Percentiles rank a stretch among this genome's conserved stretches.
phyloP scores from a whole-genome alignment of 352 stramenopile species.

The Pythium myriotylum region DNA sequence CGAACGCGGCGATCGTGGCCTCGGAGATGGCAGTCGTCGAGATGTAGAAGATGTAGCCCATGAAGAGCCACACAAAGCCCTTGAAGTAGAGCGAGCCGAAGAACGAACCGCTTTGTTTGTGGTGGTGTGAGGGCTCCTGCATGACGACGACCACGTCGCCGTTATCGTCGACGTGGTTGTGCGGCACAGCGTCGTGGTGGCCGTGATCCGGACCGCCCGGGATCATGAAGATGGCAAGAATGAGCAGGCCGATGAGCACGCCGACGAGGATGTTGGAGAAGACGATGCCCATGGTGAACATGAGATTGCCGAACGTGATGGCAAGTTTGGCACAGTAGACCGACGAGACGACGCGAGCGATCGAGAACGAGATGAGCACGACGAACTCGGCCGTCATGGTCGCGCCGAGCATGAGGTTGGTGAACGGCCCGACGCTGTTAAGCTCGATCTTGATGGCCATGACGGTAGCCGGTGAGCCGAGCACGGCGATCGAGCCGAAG shows the following conservation, averaged over 20 bases:
- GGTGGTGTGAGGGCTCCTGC: neutral
- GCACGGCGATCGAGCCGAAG: slow-evolving; percentile 73
- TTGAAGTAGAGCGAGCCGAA: slow-evolving; percentile 58
- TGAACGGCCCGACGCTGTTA: slow-evolving; percentile 74
- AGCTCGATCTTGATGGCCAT: slow-evolving; percentile 84
- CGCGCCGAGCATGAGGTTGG: slow-evolving; percentile 70
- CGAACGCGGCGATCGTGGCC: slow-evolving; percentile 43
- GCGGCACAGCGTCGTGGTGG: slow-evolving; percentile 25
- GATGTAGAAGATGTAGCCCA: slow-evolving; percentile 69
- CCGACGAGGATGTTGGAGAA: slow-evolving; percentile 58
- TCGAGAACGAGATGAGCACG: slow-evolving; percentile 69
- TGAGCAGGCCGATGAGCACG: slow-evolving; percentile 42
- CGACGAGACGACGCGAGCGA: slow-evolving; percentile 62
- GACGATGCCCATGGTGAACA: slow-evolving; percentile 62
- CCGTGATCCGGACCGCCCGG: slow-evolving; percentile 42
- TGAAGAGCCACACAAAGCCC: slow-evolving; percentile 65
- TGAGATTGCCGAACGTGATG: slow-evolving; percentile 49
- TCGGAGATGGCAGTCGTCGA: slow-evolving; percentile 48
- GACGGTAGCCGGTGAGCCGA: slow-evolving; percentile 64
- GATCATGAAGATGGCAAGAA: slow-evolving; percentile 65
- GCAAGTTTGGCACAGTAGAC: slow-evolving; percentile 62
- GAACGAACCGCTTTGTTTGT: slow-evolving; percentile 12
- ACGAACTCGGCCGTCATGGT: slow-evolving; percentile 77
- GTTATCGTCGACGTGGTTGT: slow-evolving; percentile 24
- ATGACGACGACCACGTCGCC: slow-evolving; percentile 13